Conservation (phyloP, 768 basidiomycete species). For the Xerocomus spinulosus region DNA sequence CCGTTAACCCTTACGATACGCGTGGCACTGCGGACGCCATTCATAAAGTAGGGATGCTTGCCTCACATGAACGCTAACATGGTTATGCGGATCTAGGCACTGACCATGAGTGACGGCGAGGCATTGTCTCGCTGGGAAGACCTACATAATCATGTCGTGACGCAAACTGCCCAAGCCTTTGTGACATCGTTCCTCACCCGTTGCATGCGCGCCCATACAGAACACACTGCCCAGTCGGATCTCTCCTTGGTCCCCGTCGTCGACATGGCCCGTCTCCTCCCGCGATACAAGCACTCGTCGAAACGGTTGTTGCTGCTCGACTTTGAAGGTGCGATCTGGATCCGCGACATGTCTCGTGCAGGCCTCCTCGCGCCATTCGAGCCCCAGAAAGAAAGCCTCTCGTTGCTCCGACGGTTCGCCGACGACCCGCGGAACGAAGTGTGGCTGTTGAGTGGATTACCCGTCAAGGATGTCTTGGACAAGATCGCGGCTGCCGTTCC, state of each 20-base stretch:
- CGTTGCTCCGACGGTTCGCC: slow-evolving; percentile 52
- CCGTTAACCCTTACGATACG: slow-evolving; percentile 82
- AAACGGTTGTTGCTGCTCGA: slow-evolving; percentile 69
- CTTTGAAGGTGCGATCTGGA: slow-evolving; percentile 79
- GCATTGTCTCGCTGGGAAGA: slow-evolving; percentile 78
- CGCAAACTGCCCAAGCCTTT: slow-evolving; percentile 84
- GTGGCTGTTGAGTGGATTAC: slow-evolving; percentile 77
- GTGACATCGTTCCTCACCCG: slow-evolving; percentile 75
- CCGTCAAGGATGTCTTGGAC: slow-evolving; percentile 59
- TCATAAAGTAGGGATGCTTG: slow-evolving; percentile 34
- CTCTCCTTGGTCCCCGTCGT: slow-evolving; percentile 35
- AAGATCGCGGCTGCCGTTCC: slow-evolving; percentile 57
- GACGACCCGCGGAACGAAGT: slow-evolving; percentile 70
- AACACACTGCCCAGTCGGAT: slow-evolving; percentile 43
- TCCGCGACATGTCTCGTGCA: slow-evolving; percentile 47
- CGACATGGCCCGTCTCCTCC: slow-evolving; percentile 50
- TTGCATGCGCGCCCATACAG: slow-evolving; percentile 65
- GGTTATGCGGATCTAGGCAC: slow-evolving; percentile 37
- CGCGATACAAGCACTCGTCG: slow-evolving; percentile 60
- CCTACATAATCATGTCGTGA: slow-evolving; percentile 78
- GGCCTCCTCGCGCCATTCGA: slow-evolving; percentile 41
- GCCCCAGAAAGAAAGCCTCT: slow-evolving; percentile 37
- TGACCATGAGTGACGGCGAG: slow-evolving; percentile 76
- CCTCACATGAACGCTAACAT: background rate
- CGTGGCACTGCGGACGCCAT: slow-evolving; percentile 84